Evolutionary conservation across 1,284 basidiomycete genomes (phyloP), one percentile per base, ranked within the genome.

Genomic region (Apiotrichum laibachii): DNA sequence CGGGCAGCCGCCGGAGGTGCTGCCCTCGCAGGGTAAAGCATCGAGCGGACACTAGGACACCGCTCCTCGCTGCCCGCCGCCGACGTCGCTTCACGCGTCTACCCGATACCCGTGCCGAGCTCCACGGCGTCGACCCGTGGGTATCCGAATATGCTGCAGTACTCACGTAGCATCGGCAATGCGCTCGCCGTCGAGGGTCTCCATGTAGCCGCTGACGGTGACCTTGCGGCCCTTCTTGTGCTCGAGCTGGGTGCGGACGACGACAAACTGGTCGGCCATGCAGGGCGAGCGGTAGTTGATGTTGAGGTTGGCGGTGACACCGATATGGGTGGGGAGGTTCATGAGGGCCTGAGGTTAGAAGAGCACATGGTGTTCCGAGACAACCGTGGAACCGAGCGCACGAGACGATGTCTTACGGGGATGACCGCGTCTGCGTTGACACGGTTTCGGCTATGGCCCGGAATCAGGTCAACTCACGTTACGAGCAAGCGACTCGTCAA

Each of bases 401-500:
- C 2, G 43, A 18, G 16, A 42, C 3, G 6, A 1, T 42, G 18
- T 8, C 1, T 15, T 16, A 42, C 40, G n/a, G 16, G 40, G 11
- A 8, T 18, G 16, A 8, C n/a, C 15, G 8, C 18, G 5, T 18
- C 16, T 42, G 37, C 5, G 37, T 10, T 16, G 10, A 16, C n/a
- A 10, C 19, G 19, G 43, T 13, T 44, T 5, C 19, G 1, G n/a
- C 12, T 1, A 50, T 26, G 6, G 3, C 11, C 12, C 37, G 37
- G 19, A 39, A 50, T 44, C 8, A 6, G 21, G 13, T 33, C 5
- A 18, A 82, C 87, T 68, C 68, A 92, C 92, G 63, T 86, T 88
- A 60, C 94, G 80, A 0, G 86, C 93, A 44, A 97, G 76, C 2
- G 83, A 83, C 80, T 98, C 94, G 69, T 98, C 94, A 58, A 95